Conservation (phyloP, 2,329 filamentous ascomycete species). For the Corniculantispora saksenae region DNA sequence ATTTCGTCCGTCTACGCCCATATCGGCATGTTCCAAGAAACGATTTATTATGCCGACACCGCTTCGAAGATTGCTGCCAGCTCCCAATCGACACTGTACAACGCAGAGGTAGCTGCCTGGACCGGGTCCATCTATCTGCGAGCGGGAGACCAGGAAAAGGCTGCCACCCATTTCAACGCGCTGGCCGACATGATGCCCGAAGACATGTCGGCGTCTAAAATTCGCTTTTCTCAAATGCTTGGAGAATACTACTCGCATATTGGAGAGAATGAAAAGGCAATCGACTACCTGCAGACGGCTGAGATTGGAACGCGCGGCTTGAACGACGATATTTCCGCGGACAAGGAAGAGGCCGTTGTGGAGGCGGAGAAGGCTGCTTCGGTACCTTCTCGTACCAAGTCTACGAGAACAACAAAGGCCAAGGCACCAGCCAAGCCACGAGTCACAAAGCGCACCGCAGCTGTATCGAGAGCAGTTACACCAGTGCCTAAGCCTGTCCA, state of each 20-base stretch:
- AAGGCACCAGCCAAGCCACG: conserved; percentile 18
- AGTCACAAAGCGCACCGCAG: conserved; percentile 7
- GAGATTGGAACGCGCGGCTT: conserved; percentile 35
- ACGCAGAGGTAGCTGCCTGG: conserved; percentile 56
- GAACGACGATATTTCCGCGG: conserved; percentile 8
- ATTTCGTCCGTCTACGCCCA: conserved; percentile 79
- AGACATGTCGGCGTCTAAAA: conserved; percentile 37
- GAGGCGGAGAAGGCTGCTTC: conserved; percentile 22
- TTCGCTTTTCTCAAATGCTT: conserved; percentile 54
- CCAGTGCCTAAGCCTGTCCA: conserved; percentile 22
- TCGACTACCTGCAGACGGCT: conserved; percentile 47
- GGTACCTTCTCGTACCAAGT: conserved; percentile 17
- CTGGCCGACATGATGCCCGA: conserved; percentile 53
- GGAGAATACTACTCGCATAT: conserved; percentile 56
- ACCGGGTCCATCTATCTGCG: conserved; percentile 56
- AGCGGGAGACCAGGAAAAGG: conserved; percentile 60
- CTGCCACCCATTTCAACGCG: conserved; percentile 51
- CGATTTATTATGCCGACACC: conserved; percentile 83
- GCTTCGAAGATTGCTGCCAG: conserved; percentile 74
- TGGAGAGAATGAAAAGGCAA: conserved; percentile 45
- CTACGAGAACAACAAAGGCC: conserved; percentile 18
- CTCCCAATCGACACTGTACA: conserved; percentile 62
- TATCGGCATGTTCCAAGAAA: conserved; percentile 84
- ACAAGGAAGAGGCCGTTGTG: conserved; percentile 18
- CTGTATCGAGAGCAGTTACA: conserved; percentile 28